phyloP scores from a whole-genome alignment of 2,329 filamentous ascomycete species.

The Fusarium paranaense region DNA sequence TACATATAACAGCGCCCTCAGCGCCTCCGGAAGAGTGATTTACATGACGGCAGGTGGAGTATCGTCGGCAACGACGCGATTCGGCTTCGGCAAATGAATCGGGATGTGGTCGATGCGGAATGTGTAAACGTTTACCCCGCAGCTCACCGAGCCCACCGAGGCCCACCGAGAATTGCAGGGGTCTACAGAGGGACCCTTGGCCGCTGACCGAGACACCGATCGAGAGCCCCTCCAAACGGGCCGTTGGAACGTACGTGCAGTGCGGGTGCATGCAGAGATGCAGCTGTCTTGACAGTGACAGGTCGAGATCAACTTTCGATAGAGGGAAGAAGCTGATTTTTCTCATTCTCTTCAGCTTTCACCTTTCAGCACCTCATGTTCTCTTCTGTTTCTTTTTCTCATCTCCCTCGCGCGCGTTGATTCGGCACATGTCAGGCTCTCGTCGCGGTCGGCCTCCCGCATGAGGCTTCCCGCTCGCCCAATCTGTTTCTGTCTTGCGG shows the following conservation, averaged over 20 bases:
- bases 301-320: background rate
- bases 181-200: background rate
- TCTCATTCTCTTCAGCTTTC: background rate
- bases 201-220: background rate
- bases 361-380: background rate
- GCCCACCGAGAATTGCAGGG: slow-evolving; percentile 4
- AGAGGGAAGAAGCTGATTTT: background rate
- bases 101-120: slow-evolving; percentile 36
- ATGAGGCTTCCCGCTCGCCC: slow-evolving; percentile 11
- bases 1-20: slow-evolving; percentile 17
- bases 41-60: slow-evolving; percentile 42
- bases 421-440: background rate
- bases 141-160: slow-evolving; percentile 33
- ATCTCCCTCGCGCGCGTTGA: background rate
- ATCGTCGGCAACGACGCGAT: slow-evolving; percentile 28
- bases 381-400: background rate
- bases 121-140: slow-evolving; percentile 47
- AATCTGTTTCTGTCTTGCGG: background rate
- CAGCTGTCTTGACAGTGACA: background rate
- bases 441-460: slow-evolving; percentile 27
- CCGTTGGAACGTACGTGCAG: background rate
- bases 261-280: background rate
- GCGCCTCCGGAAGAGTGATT: slow-evolving; percentile 43
- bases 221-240: background rate
- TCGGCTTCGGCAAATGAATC: slow-evolving; percentile 47